Percentiles rank a stretch among this genome's conserved stretches.
Conservation (phyloP, 176 grass and related monocot genomes). For the Aegilops umbellulata region DNA sequence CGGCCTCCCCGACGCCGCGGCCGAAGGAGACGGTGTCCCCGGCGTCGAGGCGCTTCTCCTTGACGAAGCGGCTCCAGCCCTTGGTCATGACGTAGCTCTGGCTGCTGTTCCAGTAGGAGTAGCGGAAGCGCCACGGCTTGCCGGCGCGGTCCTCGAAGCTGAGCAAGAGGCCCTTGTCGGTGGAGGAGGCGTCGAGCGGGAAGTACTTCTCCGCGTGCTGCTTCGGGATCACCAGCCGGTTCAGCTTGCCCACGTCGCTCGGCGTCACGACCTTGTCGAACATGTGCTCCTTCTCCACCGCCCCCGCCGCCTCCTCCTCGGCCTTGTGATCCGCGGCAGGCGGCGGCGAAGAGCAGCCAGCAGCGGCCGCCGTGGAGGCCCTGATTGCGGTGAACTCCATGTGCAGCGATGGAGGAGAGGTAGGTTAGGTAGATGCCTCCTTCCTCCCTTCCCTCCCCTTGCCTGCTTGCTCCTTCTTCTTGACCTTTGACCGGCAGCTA, state of each 20-base stretch:
- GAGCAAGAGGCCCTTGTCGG: slow-evolving; percentile 77
- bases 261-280: slow-evolving; percentile 99
- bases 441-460: background rate
- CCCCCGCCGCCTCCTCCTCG: background rate
- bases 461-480: background rate
- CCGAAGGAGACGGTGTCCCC: slow-evolving; percentile 97
- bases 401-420: slow-evolving; percentile 5
- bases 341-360: background rate
- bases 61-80: slow-evolving; percentile 99
- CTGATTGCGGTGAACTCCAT: slow-evolving; percentile 44
- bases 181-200: slow-evolving; percentile 70
- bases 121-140: slow-evolving; percentile 96
- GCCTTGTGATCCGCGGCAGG: background rate
- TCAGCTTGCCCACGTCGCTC: slow-evolving; percentile 98
- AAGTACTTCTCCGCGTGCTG: slow-evolving; percentile 98
- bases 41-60: slow-evolving; percentile 96
- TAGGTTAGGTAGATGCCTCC: slow-evolving; percentile 4
- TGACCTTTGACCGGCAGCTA: slow-evolving; percentile 30
- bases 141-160: slow-evolving; percentile 93
- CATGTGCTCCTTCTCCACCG: slow-evolving; percentile 95
- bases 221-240: slow-evolving; percentile 98
- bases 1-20: slow-evolving; percentile 73
- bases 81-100: slow-evolving; percentile 99
- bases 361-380: background rate
- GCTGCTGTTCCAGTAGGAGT: slow-evolving; percentile 99